Evolutionary conservation across 192 early-diverging fungal genomes (phyloP).

Genomic region (Endogone sp.): DNA sequence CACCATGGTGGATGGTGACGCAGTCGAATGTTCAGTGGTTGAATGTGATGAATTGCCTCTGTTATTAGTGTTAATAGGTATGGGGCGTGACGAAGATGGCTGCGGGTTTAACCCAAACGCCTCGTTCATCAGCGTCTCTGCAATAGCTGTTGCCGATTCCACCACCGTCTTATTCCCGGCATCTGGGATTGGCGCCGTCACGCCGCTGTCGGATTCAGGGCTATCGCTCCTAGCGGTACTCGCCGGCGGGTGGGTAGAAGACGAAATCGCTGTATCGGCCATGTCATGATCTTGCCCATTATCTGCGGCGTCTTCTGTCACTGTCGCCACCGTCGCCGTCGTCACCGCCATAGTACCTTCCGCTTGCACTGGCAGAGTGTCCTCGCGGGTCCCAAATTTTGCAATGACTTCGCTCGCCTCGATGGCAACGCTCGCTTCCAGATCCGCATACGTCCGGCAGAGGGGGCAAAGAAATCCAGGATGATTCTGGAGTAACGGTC

Average conservation of each 20-base stretch:
- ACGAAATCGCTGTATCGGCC: neutral
- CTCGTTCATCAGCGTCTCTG: neutral
- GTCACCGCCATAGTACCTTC: neutral
- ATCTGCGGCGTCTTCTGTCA: neutral
- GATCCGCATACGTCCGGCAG: constrained; percentile 88
- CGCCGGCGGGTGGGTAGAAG: neutral
- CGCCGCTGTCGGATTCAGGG: neutral
- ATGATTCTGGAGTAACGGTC: constrained; percentile 66
- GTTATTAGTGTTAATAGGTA: neutral
- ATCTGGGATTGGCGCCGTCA: neutral
- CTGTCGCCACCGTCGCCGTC: neutral
- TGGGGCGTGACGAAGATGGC: neutral
- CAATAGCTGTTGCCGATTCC: no score
- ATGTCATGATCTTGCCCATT: neutral
- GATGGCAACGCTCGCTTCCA: constrained; percentile 72
- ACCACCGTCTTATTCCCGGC: neutral
- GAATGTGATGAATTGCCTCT: neutral
- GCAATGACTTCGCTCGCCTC: constrained; percentile 23
- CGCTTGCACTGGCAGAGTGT: neutral
- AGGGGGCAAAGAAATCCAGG: constrained; percentile 85
- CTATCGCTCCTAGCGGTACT: neutral
- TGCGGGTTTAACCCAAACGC: neutral
- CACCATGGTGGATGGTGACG: neutral
- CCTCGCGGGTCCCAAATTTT: neutral
- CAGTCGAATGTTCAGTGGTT: neutral